Evolutionary conservation across 805 yeast genomes (phyloP).

Genomic region (Candida endomychidarum): DNA sequence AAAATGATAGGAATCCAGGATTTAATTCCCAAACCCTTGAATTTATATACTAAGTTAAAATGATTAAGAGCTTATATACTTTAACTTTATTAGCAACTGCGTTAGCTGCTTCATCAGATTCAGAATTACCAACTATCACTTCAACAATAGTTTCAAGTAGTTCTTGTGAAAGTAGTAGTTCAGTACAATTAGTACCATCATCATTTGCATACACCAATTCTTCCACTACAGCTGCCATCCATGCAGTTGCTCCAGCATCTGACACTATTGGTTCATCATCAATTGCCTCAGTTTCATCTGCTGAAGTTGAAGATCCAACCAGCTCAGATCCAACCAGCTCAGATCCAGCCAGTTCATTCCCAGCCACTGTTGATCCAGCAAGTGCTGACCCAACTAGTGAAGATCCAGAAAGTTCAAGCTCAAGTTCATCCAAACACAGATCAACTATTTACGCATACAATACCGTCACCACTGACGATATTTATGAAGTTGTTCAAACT

Average conservation of each 20-base stretch:
- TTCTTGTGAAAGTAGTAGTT: constrained; percentile 9
- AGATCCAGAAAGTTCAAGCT: constrained; percentile 12
- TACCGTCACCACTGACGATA: constrained; percentile 22
- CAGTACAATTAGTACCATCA: constrained; percentile 19
- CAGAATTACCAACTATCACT: constrained; percentile 20
- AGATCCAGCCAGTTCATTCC: no score
- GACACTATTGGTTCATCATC: neutral
- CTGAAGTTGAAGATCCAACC: constrained; percentile 10
- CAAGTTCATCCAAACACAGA: constrained; percentile 15
- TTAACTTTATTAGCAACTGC: constrained; percentile 20
- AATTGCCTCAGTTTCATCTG: neutral
- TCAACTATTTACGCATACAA: constrained; percentile 15
- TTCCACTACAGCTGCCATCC: constrained; percentile 10
- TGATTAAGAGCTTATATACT: constrained; percentile 10
- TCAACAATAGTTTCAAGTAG: constrained; percentile 21
- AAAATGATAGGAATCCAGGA: neutral
- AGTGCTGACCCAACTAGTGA: neutral
- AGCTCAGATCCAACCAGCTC: constrained; percentile 14
- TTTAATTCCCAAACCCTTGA: neutral
- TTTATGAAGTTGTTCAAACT: constrained; percentile 30
- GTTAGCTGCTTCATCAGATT: constrained; percentile 21
- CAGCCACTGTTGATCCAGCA: neutral
- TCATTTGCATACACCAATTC: constrained; percentile 21
- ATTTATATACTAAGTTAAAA: neutral
- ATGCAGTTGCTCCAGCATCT: constrained; percentile 7